Evolutionary conservation across 2,329 filamentous ascomycete genomes (phyloP).

Genomic region (Colletotrichum chrysophilum): DNA sequence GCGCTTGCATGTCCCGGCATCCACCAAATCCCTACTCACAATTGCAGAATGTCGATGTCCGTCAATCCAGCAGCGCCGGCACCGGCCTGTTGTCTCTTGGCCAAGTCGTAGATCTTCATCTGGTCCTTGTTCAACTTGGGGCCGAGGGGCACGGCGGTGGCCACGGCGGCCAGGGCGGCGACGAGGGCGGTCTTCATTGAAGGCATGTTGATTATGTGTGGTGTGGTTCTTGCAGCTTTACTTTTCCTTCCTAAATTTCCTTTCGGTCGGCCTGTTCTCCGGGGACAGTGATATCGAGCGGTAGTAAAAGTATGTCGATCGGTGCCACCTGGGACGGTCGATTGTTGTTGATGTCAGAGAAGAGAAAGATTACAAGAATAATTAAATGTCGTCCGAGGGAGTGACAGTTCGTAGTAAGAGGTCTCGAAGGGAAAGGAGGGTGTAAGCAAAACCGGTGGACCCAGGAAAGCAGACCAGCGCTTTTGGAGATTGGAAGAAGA

Average conservation of each 20-base stretch:
- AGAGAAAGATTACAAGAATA: conserved; percentile 35
- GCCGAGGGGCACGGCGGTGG: conserved; percentile 51
- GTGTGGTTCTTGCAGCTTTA: conserved; percentile 27
- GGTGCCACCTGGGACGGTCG: conserved; percentile 23
- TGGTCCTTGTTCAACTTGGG: conserved; percentile 50
- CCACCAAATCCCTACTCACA: conserved; percentile 46
- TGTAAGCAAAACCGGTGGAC: conserved; percentile 36
- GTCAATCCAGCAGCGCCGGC: conserved; percentile 51
- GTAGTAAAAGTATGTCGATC: conserved; percentile 7
- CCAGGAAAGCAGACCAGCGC: conserved; percentile 56
- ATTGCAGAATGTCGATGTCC: conserved; percentile 63
- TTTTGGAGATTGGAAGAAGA: conserved; percentile 41
- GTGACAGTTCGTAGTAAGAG: conserved; percentile 20
- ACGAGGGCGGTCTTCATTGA: conserved; percentile 50
- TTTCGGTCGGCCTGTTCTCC: conserved; percentile 25
- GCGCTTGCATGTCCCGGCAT: background rate
- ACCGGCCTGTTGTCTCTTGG: conserved; percentile 56
- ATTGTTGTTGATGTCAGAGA: conserved; percentile 20
- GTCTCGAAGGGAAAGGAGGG: conserved; percentile 32
- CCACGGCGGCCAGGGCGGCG: conserved; percentile 49
- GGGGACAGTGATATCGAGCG: conserved; percentile 7
- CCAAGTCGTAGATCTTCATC: conserved; percentile 49
- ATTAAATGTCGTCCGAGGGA: conserved; percentile 27
- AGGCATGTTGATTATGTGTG: conserved; percentile 43
- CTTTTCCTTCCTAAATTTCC: conserved; percentile 24